A percentile compares a stretch with the other conserved stretches of the same genome.
phyloP scores from a whole-genome alignment of 371 early-diverging fungal species.

The Rhizomucor pusillus region DNA sequence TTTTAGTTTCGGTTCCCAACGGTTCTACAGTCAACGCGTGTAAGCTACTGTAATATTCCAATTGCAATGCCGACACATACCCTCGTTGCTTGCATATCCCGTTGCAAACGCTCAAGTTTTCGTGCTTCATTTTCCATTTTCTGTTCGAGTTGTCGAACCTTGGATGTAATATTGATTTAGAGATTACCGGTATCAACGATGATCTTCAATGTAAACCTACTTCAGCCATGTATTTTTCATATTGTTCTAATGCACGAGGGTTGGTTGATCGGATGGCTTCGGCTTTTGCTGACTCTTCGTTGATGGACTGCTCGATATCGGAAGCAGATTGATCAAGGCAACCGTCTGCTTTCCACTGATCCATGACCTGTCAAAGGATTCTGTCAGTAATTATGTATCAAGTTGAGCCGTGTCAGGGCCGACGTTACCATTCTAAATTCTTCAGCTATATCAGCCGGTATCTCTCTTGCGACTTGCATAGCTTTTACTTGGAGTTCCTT shows the following conservation, averaged over 20 bases:
- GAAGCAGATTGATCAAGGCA: conserved; percentile 26
- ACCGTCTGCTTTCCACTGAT: conserved; percentile 32
- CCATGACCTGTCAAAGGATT: conserved; percentile 14
- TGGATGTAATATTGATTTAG: neutral
- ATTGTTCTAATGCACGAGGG: conserved; percentile 63
- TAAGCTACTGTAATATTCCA: too few species aligned
- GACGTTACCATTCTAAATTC: conserved; percentile 49
- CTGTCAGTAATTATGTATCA: neutral
- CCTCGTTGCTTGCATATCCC: conserved; percentile 32
- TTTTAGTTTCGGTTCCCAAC: conserved; percentile 71
- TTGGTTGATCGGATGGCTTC: conserved; percentile 45
- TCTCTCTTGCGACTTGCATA: conserved; percentile 32
- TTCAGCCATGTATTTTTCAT: conserved; percentile 54
- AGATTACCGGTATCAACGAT: neutral
- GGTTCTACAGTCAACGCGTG: too few species aligned
- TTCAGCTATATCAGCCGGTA: conserved; percentile 43
- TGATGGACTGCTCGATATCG: conserved; percentile 49
- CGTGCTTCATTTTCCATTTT: conserved; percentile 34
- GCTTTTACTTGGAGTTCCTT: conserved; percentile 34
- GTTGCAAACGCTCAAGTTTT: conserved; percentile 20
- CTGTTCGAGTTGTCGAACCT: conserved; percentile 25
- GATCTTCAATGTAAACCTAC: conserved; percentile 24
- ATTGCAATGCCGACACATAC: conserved; percentile 14
- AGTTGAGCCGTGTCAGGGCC: too few species aligned
- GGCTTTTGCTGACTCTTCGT: conserved; percentile 47